Base-by-base conservation (phyloP, 441 rosid genomes). In the Arabidopsis lyrata region DNA sequence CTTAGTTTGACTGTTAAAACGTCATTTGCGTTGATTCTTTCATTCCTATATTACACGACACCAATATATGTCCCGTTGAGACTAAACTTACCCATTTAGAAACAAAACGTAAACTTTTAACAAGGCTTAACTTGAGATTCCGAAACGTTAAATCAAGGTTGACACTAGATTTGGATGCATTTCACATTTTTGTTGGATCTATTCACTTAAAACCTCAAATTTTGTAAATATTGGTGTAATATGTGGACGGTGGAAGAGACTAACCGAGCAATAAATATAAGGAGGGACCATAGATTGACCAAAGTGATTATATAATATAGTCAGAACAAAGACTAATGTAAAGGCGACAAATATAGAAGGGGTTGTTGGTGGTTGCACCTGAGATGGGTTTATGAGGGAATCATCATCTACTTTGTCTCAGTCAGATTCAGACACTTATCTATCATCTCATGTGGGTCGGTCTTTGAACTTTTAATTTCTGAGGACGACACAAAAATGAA, bases 281-380 rank as follows among this genome's bases (percentile, higher is more conserved):
- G 6, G 71, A 76, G 76, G 80, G 76, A 38, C 80, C 76, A 76
- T 63, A 48, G 66, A 64, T 76, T 70, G 76, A 76, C 80, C 71
- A 70, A 63, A 57, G 31, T 13, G 55, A 55, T 55, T 16, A 22
- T 68, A 59, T 62, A 53, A 57, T 15, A 24, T 42, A 47, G 32
- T 54, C 53, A 29, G 70, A 54, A 20, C 58, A 47, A 56, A 55
- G 79, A 70, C 60, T 70, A 70, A 76, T 47, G 71, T 29, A 38
- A 47, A 18, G 72, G 67, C 20, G 54, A 76, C 80, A 62, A 53
- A 70, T 63, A 48, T 70, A 63, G 16, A 49, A 20, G 39, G 15
- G 66, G 79, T 68, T 60, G 74, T 56, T 63, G 61, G 63, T 63
- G 71, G 79, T 54, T 75, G 78, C 68, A 75, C 78, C 73, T 67